Conservation (phyloP, 768 basidiomycete species). For the Pleurotus citrinopileatus region DNA sequence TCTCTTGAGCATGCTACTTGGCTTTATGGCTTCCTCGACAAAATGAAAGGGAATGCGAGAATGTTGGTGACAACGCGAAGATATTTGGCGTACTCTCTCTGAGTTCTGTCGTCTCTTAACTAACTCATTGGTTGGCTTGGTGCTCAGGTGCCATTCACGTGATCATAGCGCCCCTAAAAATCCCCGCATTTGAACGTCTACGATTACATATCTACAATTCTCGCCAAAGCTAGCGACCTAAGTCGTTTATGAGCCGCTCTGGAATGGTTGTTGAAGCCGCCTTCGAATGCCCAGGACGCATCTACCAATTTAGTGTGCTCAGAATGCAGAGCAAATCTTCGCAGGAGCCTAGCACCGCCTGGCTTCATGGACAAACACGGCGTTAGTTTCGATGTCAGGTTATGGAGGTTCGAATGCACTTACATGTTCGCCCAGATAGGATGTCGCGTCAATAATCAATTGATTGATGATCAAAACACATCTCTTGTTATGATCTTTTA, state of each 20-base stretch:
- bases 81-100: not conserved
- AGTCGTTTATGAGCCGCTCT: conserved; percentile 50
- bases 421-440: conserved; percentile 67
- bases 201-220: conserved; percentile 23
- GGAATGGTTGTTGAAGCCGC: conserved; percentile 73
- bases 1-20: conserved; percentile 43
- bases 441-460: conserved; percentile 58
- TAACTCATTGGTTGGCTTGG: too few species aligned
- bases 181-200: not conserved
- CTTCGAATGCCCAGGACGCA: conserved; percentile 64
- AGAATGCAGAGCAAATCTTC: conserved; percentile 39
- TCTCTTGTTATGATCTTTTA: conserved; percentile 25
- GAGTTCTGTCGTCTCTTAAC: too few species aligned
- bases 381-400: not conserved
- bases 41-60: not conserved
- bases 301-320: conserved; percentile 30
- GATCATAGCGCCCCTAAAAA: not conserved
- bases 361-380: conserved; percentile 40
- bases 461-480: conserved; percentile 60
- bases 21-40: not conserved
- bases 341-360: conserved; percentile 54
- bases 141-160: not conserved
- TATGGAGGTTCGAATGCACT: conserved; percentile 23
- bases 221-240: conserved; percentile 48
- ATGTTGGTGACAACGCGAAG: not conserved